Base-by-base conservation (phyloP, 306 rosid genomes). In the Arachis hypogaea region DNA sequence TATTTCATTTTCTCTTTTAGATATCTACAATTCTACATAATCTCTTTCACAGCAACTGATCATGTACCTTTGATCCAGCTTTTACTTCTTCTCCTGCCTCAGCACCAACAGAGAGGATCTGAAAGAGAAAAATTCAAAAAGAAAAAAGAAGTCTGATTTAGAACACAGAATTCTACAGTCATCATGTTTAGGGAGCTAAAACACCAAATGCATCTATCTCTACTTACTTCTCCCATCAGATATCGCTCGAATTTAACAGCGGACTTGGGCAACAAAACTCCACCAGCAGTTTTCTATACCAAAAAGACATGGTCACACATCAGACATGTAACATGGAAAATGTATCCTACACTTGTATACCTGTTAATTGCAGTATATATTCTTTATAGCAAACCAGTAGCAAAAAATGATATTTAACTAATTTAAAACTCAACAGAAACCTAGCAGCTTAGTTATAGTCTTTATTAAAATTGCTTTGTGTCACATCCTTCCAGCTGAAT, bases 241-340 rank as follows among this genome's bases (percentile, higher is more conserved):
- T 94, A 90, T 43, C 89, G 93, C 85, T 94, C 99, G 62, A 84
- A 94, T 76, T 94, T 94, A 66, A 94, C 99, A 2, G 96, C 97
- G 50, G 99, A 84, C 59, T 82, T 92, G 68, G 98, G 99, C 81
- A 94, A 74, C 79, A 92, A 69, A 77, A 94, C 85, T 82, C 98
- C 99, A 62, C 97, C 97, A 47, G 88, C 75, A 64, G 99, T 85
- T 94, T 80, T 86, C 99, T 94, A 90, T 18, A 18, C 52, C 68
- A 69, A 28, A 80, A 80, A 55, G 42, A 18, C n/a, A 68, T 3
- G 70, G 41, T 83, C 55, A 73, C 12, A 42, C 8, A 60, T 67
- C 16, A 63, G 63, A 22, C 12, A 57, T 22, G 75, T 65, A 47
- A 61, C 68, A 47, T 41, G 40, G 29, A 55, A 65, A 38, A 72